Base-by-base conservation (phyloP, 805 yeast species). In the Saccharomycopsis babjevae region DNA sequence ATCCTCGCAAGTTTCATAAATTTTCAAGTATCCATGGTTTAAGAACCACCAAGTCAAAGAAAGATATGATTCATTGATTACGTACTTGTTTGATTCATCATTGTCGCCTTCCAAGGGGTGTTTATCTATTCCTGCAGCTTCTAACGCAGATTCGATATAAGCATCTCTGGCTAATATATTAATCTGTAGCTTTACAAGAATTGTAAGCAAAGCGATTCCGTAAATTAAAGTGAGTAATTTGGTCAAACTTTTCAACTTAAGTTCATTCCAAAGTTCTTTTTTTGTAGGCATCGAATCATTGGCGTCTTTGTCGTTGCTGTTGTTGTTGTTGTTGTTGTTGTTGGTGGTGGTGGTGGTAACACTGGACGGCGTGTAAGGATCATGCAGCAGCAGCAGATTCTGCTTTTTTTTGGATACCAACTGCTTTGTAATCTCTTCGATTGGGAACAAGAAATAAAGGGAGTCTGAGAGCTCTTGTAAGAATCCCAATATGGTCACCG, bases 11-110 rank as follows among this genome's bases (percentile, higher is more conserved):
- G 78, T 72, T 34, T 76, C 73, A 25, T 82, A 77, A 40, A 89
- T 73, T 39, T 77, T 74, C 25, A 77, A 67, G 91, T 94, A 90
- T 0, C 98, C 98, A 65, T 84, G 82, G 71, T 93, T 91, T 57
- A 93, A 76, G 55, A 93, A 72, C 97, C 97, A 93, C 97, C 97
- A 93, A 63, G 92, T 86, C 64, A 90, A 80, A 0, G 96, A 86
- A 56, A 93, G 76, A 70, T 88, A 93, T 57, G 90, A 86, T 67
- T 94, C 93, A 67, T 88, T 94, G 43, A 85, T 78, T 39, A 80
- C 73, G 68, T 85, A 83, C 66, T 81, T 80, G 42, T 68, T 68
- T 5, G 66, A 68, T n/a, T 66, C 68, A 5, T 67, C 71, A 15
- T 25, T 56, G 13, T n/a, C 30, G 5, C 42, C 56, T 40, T 66